These are phyloP conservation scores for Carpinus fangiana DNA, from an alignment of 306 rosid species.

Conservation along the genomic window DNA sequence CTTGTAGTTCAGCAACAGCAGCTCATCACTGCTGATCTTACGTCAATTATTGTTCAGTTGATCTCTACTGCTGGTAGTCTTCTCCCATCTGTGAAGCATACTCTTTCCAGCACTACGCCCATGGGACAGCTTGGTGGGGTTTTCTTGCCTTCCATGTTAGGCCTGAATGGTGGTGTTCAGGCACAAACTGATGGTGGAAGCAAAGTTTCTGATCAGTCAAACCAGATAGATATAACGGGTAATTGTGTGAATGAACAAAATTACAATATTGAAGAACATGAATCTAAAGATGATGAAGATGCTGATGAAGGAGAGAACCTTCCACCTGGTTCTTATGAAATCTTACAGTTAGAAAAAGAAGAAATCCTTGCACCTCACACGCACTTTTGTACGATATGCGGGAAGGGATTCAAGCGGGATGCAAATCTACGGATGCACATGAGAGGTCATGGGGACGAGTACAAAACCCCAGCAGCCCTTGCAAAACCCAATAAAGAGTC, in stretches of 20 bases:
- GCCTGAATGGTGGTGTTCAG: constrained; percentile 32
- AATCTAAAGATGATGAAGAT: constrained; percentile 88
- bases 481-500: constrained; percentile 83
- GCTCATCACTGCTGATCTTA: constrained; percentile 86
- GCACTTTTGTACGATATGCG: constrained; percentile 94
- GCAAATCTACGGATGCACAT: constrained; percentile 98
- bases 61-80: constrained; percentile 94
- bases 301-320: constrained; percentile 89
- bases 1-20: constrained; percentile 80
- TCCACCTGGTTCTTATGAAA: constrained; percentile 91
- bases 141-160: constrained; percentile 43
- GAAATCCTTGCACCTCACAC: constrained; percentile 99
- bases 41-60: constrained; percentile 85
- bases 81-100: constrained; percentile 76
- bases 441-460: constrained; percentile 98
- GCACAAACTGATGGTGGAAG: constrained; percentile 41
- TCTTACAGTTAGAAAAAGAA: constrained; percentile 88
- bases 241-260: constrained; percentile 51
- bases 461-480: constrained; percentile 96
- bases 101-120: constrained; percentile 41
- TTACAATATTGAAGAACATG: constrained; percentile 69
- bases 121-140: constrained; percentile 53
- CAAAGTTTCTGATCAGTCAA: constrained; percentile 52
- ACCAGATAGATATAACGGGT: constrained; percentile 40
- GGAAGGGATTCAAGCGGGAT: constrained; percentile 98